These are phyloP conservation scores for Aspergillus sp. DNA, from an alignment of 2,329 filamentous ascomycete species.

Conservation along the genomic window DNA sequence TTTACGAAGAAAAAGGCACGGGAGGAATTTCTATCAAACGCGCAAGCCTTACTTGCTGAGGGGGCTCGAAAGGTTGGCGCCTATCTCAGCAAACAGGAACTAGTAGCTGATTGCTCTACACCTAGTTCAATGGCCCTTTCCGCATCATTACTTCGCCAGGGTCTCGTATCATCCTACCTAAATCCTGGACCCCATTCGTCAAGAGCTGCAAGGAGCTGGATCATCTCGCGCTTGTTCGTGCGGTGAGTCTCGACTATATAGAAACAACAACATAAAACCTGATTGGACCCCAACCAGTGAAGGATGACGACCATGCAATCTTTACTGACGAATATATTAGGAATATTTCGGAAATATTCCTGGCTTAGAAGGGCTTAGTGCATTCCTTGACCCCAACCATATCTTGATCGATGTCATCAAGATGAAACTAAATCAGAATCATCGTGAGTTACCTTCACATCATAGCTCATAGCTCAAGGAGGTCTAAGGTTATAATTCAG, in stretches of 20 bases:
- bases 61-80: neutral
- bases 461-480: no score
- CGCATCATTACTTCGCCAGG: slow-evolving; percentile 5
- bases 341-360: slow-evolving; percentile 4
- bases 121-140: slow-evolving; percentile 4
- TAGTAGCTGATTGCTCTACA: neutral
- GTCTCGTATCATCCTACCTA: slow-evolving; percentile 5
- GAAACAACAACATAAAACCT: no score
- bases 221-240: slow-evolving; percentile 2
- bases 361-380: slow-evolving; percentile 2
- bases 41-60: neutral
- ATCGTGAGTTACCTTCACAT: slow-evolving; percentile 1
- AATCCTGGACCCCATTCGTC: slow-evolving; percentile 1
- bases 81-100: no score
- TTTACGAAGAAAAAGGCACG: neutral
- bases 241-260: neutral
- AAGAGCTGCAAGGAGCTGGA: slow-evolving; percentile 5
- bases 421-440: slow-evolving; percentile 5
- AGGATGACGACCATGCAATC: no score
- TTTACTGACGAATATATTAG: neutral
- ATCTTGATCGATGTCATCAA: neutral
- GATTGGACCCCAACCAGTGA: no score
- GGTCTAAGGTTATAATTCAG: neutral
- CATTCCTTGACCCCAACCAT: neutral
- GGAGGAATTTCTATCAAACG: slow-evolving; percentile 1